Percentiles rank a stretch among this genome's conserved stretches.
Evolutionary conservation across 768 basidiomycete species (phyloP).

Genomic region (Leucosporidium scottii): DNA sequence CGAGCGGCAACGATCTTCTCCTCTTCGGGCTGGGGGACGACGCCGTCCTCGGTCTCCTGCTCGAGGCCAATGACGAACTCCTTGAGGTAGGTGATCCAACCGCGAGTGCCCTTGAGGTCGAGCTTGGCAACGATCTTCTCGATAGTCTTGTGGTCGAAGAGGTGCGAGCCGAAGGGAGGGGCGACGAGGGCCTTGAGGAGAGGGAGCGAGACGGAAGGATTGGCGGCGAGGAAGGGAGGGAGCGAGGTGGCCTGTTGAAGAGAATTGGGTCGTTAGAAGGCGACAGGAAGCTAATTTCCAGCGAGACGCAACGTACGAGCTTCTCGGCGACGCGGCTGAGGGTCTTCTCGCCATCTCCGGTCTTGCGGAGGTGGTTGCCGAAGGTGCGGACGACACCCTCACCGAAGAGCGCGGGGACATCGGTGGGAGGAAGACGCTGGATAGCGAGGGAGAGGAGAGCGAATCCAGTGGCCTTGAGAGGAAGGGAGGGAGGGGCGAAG

Average conservation of each 20-base stretch:
- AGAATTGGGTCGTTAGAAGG: not conserved
- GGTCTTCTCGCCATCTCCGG: conserved; percentile 60
- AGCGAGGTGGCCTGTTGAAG: conserved; percentile 60
- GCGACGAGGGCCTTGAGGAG: conserved; percentile 79
- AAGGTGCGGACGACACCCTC: conserved; percentile 93
- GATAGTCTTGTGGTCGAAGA: conserved; percentile 89
- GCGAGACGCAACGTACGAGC: conserved; percentile 52
- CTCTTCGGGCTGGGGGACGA: conserved; percentile 23
- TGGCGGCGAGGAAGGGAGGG: conserved; percentile 62
- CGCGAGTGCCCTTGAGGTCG: conserved; percentile 64
- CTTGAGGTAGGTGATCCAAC: conserved; percentile 67
- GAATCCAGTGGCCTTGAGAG: conserved; percentile 94
- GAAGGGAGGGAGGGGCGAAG: conserved; percentile 73
- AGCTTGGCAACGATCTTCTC: conserved; percentile 72
- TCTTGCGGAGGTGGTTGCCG: conserved; percentile 86
- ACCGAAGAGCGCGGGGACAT: conserved; percentile 80
- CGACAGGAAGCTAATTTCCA: conserved; percentile 1
- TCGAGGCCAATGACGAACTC: conserved; percentile 52
- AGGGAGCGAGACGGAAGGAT: conserved; percentile 74
- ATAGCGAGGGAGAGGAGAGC: conserved; percentile 76
- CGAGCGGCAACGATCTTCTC: conserved; percentile 43
- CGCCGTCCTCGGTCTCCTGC: conserved; percentile 45
- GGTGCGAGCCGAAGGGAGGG: conserved; percentile 62
- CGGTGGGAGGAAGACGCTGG: conserved; percentile 56
- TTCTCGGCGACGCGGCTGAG: conserved; percentile 80